Percentiles rank a stretch among this genome's conserved stretches.
These are phyloP conservation scores for Rhizopogon salebrosus DNA, from an alignment of 768 basidiomycete genomes.

Conservation along the genomic window DNA sequence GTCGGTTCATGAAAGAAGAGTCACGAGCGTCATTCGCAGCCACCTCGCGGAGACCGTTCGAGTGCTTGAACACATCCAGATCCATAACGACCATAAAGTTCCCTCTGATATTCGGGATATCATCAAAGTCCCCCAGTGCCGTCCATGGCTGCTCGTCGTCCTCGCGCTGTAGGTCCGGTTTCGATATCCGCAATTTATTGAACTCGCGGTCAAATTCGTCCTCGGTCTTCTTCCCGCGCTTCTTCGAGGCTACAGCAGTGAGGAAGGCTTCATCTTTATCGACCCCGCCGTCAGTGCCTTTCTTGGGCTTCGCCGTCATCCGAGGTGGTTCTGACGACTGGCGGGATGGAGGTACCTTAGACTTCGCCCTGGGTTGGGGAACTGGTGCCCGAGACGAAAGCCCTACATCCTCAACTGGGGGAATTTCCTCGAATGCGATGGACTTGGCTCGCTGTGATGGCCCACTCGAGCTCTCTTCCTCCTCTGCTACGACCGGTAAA, in stretches of 20 bases:
- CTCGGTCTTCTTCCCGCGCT: constrained; percentile 61
- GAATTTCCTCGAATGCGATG: not conserved
- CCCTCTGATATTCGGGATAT: constrained; percentile 55
- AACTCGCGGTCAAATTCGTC: constrained; percentile 77
- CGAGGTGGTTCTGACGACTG: not conserved
- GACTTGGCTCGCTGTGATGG: constrained; percentile 1
- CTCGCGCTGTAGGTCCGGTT: constrained; percentile 47
- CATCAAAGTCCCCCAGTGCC: constrained; percentile 60
- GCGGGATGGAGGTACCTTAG: not conserved
- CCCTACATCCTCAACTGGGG: not conserved
- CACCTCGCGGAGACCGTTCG: constrained; percentile 12
- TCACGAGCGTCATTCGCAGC: constrained; percentile 19
- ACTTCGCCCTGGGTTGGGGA: not conserved
- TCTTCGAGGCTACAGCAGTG: constrained; percentile 69
- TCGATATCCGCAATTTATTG: constrained; percentile 68
- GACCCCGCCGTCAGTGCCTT: constrained; percentile 5
- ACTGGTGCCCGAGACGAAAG: not conserved
- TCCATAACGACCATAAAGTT: constrained; percentile 81
- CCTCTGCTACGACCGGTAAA: constrained; percentile 43
- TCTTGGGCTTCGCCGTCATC: constrained; percentile 6
- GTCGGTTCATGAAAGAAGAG: constrained; percentile 38
- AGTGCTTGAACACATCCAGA: constrained; percentile 46
- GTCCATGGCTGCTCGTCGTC: constrained; percentile 53
- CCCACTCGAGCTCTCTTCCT: constrained; percentile 44
- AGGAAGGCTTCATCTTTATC: constrained; percentile 69